Evolutionary conservation across 345 rosid genomes (phyloP).

Genomic region (Bruguiera sexangula): DNA sequence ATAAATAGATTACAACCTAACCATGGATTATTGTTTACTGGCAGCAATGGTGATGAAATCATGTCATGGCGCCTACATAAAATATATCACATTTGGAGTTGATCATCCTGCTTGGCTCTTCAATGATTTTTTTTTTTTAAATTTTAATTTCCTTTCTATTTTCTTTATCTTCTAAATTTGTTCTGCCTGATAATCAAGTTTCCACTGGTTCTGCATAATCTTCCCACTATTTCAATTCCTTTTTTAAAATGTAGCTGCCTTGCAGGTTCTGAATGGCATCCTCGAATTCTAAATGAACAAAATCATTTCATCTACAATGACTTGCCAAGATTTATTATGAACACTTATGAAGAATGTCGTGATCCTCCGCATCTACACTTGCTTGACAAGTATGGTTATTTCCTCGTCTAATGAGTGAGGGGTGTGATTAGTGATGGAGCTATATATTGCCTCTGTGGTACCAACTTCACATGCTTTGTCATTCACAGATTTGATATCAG

Average conservation of each 20-base stretch:
- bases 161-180: not conserved
- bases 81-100: not conserved
- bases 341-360: slow-evolving; percentile 80
- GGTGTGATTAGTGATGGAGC: slow-evolving; percentile 1
- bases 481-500: slow-evolving; percentile 76
- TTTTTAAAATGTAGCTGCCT: slow-evolving; percentile 37
- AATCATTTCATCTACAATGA: slow-evolving; percentile 79
- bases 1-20: too few relatives aligned
- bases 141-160: not conserved
- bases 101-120: not conserved
- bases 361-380: slow-evolving; percentile 77
- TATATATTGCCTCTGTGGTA: slow-evolving; percentile 8
- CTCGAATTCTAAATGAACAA: slow-evolving; percentile 55
- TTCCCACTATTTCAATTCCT: slow-evolving; percentile 26
- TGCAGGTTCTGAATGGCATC: slow-evolving; percentile 92
- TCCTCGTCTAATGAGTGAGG: slow-evolving; percentile 6
- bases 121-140: too few relatives aligned
- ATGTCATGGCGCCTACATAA: not conserved
- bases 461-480: slow-evolving; percentile 25
- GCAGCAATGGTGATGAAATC: too few relatives aligned
- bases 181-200: not conserved
- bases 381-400: slow-evolving; percentile 74
- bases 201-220: slow-evolving; percentile 1
- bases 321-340: slow-evolving; percentile 80
- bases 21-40: too few relatives aligned